Evolutionary conservation across 257 asterid species (phyloP).

Genomic region (Leonotis leonurus): DNA sequence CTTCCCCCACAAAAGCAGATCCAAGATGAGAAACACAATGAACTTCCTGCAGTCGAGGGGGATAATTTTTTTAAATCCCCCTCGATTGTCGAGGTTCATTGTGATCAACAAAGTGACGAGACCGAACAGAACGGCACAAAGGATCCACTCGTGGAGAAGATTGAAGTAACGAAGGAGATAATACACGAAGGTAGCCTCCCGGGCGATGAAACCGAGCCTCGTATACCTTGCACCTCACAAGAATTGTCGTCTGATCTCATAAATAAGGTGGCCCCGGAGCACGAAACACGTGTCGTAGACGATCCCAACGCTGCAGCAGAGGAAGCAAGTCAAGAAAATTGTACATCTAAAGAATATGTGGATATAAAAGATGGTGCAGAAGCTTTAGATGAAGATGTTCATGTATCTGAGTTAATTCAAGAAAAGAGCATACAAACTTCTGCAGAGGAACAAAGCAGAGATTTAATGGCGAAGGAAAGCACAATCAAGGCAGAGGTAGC

Average conservation of each 20-base stretch:
- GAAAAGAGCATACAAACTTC: background rate
- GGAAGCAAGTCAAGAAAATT: background rate
- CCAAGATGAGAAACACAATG: slow-evolving; percentile 14
- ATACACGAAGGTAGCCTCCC: background rate
- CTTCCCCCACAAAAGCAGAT: slow-evolving; percentile 18
- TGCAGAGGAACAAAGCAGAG: slow-evolving; percentile 16
- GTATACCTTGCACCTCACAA: background rate
- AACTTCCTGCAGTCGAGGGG: slow-evolving; percentile 26
- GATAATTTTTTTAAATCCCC: slow-evolving; percentile 25
- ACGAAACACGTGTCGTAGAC: background rate
- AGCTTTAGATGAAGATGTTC: slow-evolving; percentile 14
- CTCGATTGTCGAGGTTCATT: slow-evolving; percentile 20
- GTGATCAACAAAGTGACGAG: slow-evolving; percentile 3
- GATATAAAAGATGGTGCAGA: slow-evolving; percentile 9
- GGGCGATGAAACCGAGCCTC: background rate
- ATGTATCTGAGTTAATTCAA: slow-evolving; percentile 17
- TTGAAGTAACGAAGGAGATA: background rate
- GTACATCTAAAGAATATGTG: background rate
- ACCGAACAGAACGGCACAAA: background rate
- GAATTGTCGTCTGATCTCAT: slow-evolving; percentile 1
- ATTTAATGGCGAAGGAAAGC: background rate
- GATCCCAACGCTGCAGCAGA: background rate
- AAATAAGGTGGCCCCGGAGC: background rate
- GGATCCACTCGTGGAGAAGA: background rate
- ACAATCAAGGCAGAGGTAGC: slow-evolving; percentile 11